Base-by-base conservation (phyloP, 2,329 filamentous ascomycete species). In the Epichloe amarillans region DNA sequence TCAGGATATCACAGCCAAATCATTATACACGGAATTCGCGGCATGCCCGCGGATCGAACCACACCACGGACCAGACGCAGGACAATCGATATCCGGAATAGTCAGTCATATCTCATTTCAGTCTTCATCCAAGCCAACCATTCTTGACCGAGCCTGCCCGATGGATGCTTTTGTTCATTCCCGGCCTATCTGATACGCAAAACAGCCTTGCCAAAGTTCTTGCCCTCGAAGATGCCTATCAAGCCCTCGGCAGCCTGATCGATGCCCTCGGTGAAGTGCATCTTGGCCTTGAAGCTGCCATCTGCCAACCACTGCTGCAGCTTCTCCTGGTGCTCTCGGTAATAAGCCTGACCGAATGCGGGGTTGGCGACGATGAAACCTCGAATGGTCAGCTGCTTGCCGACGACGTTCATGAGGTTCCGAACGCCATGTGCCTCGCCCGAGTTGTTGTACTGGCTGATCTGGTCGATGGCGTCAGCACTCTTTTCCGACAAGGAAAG, bases 161-260 rank as follows among this genome's bases (percentile, higher is more conserved):
- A 30, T 30, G 26, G 26, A 11, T 30, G 8, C 26, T 30, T 30
- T 30, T 30, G 26, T 30, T 30, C 26, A 30, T 30, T 30, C 8
- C 26, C 26, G 8, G 5, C 30, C 11, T 26, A 38, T 35, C 44
- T 38, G 21, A 52, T 48, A 23, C 51, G 48, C 51, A 93, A 61
- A 21, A 93, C 77, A 15, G 87, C 85, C 77, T 95, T 95, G 58
- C 88, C 88, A 68, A 89, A 86, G 72, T 94, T 94, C 67, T 85
- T 77, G 46, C 88, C 88, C 61, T 78, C 65, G 50, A 93, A 74
- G 72, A 94, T 82, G 12, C 81, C 85, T 12, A 91, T 67, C 53
- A 94, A 74, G 0, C 84, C 88, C 51, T 89, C 78, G 5, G 80
- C 71, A 1, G 83, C 83, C n/a, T 86, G 82, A 54, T 94, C 88